Evolutionary conservation across 306 rosid genomes (phyloP).

Genomic region (Cajanus cajan): DNA sequence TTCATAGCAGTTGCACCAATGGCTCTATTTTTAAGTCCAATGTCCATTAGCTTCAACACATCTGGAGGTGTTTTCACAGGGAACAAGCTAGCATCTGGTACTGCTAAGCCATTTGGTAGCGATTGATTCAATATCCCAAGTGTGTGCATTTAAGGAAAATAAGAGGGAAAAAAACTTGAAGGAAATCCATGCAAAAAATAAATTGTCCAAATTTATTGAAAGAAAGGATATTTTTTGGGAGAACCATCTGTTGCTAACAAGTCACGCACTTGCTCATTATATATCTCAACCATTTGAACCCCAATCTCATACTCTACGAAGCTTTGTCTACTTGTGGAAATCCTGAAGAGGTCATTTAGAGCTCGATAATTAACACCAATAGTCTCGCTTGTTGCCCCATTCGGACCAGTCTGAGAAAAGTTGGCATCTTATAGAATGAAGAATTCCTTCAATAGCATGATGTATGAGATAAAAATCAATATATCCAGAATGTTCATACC

Average conservation of each 20-base stretch:
- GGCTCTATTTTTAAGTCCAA: conserved; percentile 50
- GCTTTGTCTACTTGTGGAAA: conserved; percentile 34
- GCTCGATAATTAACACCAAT: conserved; percentile 53
- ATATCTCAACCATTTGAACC: conserved; percentile 55
- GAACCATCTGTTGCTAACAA: conserved; percentile 33
- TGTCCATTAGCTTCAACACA: conserved; percentile 44
- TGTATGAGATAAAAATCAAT: conserved; percentile 7
- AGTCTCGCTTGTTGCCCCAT: conserved; percentile 45
- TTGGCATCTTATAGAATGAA: conserved; percentile 18
- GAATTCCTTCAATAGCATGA: conserved; percentile 18
- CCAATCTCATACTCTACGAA: conserved; percentile 36
- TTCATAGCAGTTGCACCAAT: conserved; percentile 51
- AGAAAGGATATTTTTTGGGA: conserved; percentile 48
- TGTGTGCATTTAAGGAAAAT: conserved; percentile 65
- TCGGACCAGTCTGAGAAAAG: conserved; percentile 54
- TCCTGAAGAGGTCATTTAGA: conserved; percentile 46
- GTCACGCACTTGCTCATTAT: conserved; percentile 60
- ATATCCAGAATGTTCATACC: conserved; percentile 42
- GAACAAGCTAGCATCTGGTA: conserved; percentile 52
- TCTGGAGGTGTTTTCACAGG: conserved; percentile 44
- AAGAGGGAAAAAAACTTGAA: neutral
- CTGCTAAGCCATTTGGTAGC: conserved; percentile 44
- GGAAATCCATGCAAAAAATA: conserved; percentile 12
- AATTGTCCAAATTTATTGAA: neutral
- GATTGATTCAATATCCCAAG: conserved; percentile 47